Evolutionary conservation across 768 basidiomycete genomes (phyloP).

Genomic region (Botryobasidium botryosum): DNA sequence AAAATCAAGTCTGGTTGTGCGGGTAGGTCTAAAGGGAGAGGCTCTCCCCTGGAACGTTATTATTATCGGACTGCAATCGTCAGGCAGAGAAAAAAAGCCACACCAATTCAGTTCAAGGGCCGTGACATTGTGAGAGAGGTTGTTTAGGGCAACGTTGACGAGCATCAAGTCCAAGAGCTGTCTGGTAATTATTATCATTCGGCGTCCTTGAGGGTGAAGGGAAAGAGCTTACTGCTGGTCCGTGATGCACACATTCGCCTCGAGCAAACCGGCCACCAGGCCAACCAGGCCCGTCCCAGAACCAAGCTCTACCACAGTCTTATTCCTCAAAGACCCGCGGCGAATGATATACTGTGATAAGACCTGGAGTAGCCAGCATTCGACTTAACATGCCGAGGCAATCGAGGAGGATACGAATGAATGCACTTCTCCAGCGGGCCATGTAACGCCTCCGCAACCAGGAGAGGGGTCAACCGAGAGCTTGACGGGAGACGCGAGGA

Average conservation of each 20-base stretch:
- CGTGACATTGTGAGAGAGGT: constrained; percentile 31
- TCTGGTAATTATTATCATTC: constrained; percentile 24
- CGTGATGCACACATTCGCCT: constrained; percentile 55
- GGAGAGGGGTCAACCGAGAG: constrained; percentile 49
- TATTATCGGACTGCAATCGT: not conserved
- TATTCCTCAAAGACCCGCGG: constrained; percentile 37
- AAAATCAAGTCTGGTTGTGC: constrained; percentile 50
- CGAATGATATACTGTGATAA: constrained; percentile 58
- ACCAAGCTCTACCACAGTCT: constrained; percentile 64
- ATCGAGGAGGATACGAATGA: constrained; percentile 12
- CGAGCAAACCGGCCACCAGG: constrained; percentile 55
- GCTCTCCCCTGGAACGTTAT: constrained; percentile 40
- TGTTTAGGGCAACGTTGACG: constrained; percentile 53
- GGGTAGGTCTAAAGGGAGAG: constrained; percentile 30
- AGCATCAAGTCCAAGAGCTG: constrained; percentile 65
- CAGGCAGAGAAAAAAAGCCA: constrained; percentile 13
- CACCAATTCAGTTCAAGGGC: constrained; percentile 75
- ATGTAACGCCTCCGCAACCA: constrained; percentile 83
- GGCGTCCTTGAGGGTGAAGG: constrained; percentile 2
- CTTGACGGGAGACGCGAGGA: too few relatives aligned
- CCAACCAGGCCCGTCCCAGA: constrained; percentile 88
- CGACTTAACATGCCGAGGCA: too few relatives aligned
- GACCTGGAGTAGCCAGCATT: constrained; percentile 47
- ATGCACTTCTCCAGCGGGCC: constrained; percentile 78
- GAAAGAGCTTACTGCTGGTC: constrained; percentile 65